These are phyloP conservation scores for Globisporangium cederbergense DNA, from an alignment of 352 stramenopile genomes.

Conservation along the genomic window DNA sequence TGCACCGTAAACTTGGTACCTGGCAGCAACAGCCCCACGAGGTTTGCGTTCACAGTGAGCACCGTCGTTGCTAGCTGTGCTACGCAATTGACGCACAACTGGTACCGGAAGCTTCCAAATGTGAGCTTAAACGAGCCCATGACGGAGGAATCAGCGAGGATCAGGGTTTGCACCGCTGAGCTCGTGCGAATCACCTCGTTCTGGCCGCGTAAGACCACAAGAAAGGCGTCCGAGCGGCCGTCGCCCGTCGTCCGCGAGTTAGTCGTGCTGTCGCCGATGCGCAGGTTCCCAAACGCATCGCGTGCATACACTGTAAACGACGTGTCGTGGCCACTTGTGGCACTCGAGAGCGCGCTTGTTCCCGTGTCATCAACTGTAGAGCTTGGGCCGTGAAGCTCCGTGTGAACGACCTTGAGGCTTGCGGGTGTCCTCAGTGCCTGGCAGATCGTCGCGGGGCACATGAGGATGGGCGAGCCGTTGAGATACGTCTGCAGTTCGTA, in stretches of 20 bases:
- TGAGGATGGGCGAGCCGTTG: constrained; percentile 84
- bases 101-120: constrained; percentile 53
- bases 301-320: constrained; percentile 86
- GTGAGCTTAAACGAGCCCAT: constrained; percentile 68
- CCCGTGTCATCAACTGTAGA: constrained; percentile 82
- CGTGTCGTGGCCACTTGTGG: constrained; percentile 82
- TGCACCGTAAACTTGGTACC: constrained; percentile 66
- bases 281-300: constrained; percentile 93
- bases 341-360: constrained; percentile 62
- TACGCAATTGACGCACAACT: constrained; percentile 59
- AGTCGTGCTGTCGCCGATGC: constrained; percentile 64
- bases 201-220: constrained; percentile 75
- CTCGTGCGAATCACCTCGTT: constrained; percentile 81
- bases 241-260: constrained; percentile 75
- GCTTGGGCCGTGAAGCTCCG: constrained; percentile 78
- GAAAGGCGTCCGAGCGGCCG: constrained; percentile 89
- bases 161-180: constrained; percentile 82
- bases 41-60: constrained; percentile 60
- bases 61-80: constrained; percentile 35
- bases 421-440: constrained; percentile 46
- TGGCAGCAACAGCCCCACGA: constrained; percentile 52
- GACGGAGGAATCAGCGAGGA: constrained; percentile 22
- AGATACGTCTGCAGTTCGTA: constrained; percentile 87
- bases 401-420: constrained; percentile 87
- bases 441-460: constrained; percentile 78